Base-by-base conservation (phyloP, 441 rosid species). In the Omphalea diandra region DNA sequence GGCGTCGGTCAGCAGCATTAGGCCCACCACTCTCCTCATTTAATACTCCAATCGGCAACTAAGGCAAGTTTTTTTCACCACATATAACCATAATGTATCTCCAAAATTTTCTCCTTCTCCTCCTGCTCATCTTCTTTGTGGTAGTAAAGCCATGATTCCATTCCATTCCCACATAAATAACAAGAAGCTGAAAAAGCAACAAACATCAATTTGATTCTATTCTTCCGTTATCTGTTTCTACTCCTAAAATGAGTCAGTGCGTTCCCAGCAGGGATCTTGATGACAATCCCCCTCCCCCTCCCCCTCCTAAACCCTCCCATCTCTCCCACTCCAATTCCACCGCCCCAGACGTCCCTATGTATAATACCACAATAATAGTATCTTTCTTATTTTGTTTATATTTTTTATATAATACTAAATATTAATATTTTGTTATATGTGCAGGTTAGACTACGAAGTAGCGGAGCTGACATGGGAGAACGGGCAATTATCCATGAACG, bases 401-500 rank as follows among this genome's bases (percentile, higher is more conserved):
- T 43, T 11, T 38, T 3, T 36, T 36, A 49, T 55, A 40, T 54
- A 41, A 7, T 7, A 11, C 31, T 4, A 17, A 40, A 40, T 40
- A 17, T 46, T 7, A 17, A 46, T 2, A 14, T 2, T 1, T 27
- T 41, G 12, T 27, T 2, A 1, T 64, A 2, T 31, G 15, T 46
- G 71, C 88, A 94, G 98, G 83, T 73, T 74, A 63, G 85, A 84
- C 70, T 86, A 83, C 47, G 97, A 86, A 80, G 94, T 92, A 36
- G 90, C 98, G 15, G 99, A 94, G 83, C 80, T 94, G 73, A 90
- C 98, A 58, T 92, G 99, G 98, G 86, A 92, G 80, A 92, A 92
- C 71, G 97, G 98, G 5, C 96, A 92, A 53, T 70, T 94, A 32
- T 82, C 89, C 74, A 77, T 90, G 89, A 95, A 91, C 83, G 86